Conservation (phyloP, 2,329 filamentous ascomycete species). For the Chrysosphaeria jannelii region DNA sequence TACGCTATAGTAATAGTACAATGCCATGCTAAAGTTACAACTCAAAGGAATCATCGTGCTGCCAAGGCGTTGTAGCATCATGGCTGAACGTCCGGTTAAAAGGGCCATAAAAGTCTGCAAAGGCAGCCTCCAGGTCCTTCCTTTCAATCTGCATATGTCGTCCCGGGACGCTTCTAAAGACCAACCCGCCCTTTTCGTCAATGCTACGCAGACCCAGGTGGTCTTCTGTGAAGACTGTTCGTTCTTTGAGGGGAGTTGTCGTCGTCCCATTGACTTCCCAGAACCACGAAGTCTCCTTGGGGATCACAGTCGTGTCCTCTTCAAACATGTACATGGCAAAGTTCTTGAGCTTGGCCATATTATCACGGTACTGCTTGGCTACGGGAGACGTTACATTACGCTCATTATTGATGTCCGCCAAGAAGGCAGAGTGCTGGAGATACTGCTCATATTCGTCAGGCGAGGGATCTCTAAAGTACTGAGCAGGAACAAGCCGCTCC, state of each 20-base stretch:
- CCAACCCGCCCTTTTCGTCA: conserved; percentile 49
- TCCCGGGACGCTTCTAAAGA: conserved; percentile 43
- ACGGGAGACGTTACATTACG: conserved; percentile 13
- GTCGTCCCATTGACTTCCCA: conserved; percentile 50
- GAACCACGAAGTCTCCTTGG: conserved; percentile 81
- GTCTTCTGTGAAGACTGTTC: conserved; percentile 58
- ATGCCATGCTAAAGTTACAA: too few relatives aligned
- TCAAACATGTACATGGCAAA: conserved; percentile 79
- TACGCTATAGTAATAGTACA: too few relatives aligned
- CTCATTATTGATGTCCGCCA: conserved; percentile 95
- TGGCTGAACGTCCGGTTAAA: conserved; percentile 12
- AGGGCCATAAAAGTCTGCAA: conserved; percentile 34
- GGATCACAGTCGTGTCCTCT: conserved; percentile 59
- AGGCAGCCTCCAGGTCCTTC: conserved; percentile 31
- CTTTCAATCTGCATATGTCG: conserved; percentile 58
- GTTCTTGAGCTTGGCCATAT: conserved; percentile 37
- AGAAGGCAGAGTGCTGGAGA: conserved; percentile 53
- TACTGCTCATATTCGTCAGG: conserved; percentile 43
- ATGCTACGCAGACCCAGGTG: conserved; percentile 66
- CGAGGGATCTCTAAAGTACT: conserved; percentile 59
- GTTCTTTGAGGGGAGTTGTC: conserved; percentile 33
- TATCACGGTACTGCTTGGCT: conserved; percentile 30
- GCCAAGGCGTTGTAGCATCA: too few relatives aligned
- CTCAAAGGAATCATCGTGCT: too few relatives aligned
- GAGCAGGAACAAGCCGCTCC: conserved; percentile 55